Percentiles rank a stretch among this genome's conserved stretches.
Evolutionary conservation across 306 rosid genomes (phyloP).

Genomic region (Trifolium dubium): DNA sequence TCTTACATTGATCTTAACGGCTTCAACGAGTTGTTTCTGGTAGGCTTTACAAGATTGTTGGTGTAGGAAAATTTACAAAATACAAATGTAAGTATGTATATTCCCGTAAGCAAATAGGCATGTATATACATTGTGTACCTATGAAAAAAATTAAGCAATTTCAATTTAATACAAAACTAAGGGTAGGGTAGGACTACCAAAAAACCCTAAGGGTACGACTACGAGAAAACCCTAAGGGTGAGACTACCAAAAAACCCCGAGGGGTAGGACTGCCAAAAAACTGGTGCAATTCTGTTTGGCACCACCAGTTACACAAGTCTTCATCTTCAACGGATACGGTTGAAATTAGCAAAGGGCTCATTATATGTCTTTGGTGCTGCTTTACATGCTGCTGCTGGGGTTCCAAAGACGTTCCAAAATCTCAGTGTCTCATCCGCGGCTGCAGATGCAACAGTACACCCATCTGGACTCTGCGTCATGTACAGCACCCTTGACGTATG

Average conservation of each 20-base stretch:
- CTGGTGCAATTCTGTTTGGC: neutral
- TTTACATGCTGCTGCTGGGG: slow-evolving; percentile 46
- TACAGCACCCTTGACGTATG: slow-evolving; percentile 82
- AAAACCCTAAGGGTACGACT: neutral
- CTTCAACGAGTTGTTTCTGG: too few species aligned
- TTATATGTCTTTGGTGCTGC: slow-evolving; percentile 40
- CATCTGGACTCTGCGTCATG: slow-evolving; percentile 67
- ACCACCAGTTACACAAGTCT: neutral
- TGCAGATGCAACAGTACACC: slow-evolving; percentile 62
- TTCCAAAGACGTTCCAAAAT: slow-evolving; percentile 63
- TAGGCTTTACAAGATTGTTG: too few species aligned
- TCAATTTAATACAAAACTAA: neutral
- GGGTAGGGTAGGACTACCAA: neutral
- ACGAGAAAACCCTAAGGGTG: neutral
- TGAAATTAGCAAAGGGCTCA: slow-evolving; percentile 50
- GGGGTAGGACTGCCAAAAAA: neutral
- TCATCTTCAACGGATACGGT: slow-evolving; percentile 46
- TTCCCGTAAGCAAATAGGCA: neutral
- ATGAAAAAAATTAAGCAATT: neutral
- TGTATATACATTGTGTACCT: neutral
- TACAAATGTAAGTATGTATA: neutral
- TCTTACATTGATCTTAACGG: too few species aligned
- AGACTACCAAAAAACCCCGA: neutral
- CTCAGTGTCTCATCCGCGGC: slow-evolving; percentile 55
- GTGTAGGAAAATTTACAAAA: too few species aligned